These are phyloP conservation scores for Claviceps paspali DNA, from an alignment of 2,329 filamentous ascomycete genomes.

Conservation along the genomic window DNA sequence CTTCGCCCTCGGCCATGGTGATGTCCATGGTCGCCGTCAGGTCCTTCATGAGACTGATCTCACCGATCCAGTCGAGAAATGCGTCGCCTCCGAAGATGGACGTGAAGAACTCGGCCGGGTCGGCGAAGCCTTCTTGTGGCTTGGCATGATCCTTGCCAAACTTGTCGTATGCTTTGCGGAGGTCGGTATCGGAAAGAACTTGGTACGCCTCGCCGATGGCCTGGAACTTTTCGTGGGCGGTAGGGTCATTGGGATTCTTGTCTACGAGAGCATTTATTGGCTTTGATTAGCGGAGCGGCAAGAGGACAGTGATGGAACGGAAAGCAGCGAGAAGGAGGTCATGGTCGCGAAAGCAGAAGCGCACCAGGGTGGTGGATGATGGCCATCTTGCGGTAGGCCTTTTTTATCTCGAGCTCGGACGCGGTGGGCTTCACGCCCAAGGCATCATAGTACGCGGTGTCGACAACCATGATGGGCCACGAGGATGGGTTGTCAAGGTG, in stretches of 20 bases:
- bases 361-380: slow-evolving; percentile 82
- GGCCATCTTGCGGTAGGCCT: slow-evolving; percentile 87
- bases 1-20: slow-evolving; percentile 63
- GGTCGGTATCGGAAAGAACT: slow-evolving; percentile 73
- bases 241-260: slow-evolving; percentile 95
- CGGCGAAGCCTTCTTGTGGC: slow-evolving; percentile 82
- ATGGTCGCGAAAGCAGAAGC: slow-evolving; percentile 8
- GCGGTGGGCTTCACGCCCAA: slow-evolving; percentile 74
- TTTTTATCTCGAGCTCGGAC: slow-evolving; percentile 87
- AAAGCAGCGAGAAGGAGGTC: too few relatives aligned
- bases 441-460: slow-evolving; percentile 78
- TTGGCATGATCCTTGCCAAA: slow-evolving; percentile 91
- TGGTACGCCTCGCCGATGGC: slow-evolving; percentile 60
- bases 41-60: slow-evolving; percentile 98
- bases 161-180: slow-evolving; percentile 90
- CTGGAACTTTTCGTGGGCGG: slow-evolving; percentile 88
- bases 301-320: too few relatives aligned
- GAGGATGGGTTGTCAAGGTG: not conserved
- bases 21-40: slow-evolving; percentile 98
- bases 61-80: slow-evolving; percentile 91
- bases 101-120: slow-evolving; percentile 93
- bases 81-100: slow-evolving; percentile 97
- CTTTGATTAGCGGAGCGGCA: too few relatives aligned
- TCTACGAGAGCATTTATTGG: slow-evolving; percentile 33
- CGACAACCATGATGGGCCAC: slow-evolving; percentile 56